These are phyloP conservation scores for Cicer cuneatum DNA, from an alignment of 306 rosid species.

Conservation along the genomic window DNA sequence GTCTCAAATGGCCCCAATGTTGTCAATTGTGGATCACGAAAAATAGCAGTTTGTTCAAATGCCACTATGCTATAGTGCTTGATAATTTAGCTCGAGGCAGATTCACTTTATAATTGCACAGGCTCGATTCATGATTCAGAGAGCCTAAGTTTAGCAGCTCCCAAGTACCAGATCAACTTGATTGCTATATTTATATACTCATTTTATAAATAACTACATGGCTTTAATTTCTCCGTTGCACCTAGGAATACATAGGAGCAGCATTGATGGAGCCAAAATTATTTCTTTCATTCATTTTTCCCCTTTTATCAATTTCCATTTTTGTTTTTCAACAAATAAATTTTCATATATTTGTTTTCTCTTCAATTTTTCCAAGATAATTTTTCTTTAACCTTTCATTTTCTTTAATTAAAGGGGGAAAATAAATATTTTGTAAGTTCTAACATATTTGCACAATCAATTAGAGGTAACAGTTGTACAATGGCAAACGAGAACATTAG, in stretches of 20 bases:
- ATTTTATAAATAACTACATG: neutral
- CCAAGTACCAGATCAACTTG: neutral
- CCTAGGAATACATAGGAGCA: neutral
- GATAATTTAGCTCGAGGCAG: neutral
- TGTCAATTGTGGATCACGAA: no score
- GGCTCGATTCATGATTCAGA: neutral
- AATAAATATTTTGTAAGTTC: neutral
- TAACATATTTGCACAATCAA: neutral
- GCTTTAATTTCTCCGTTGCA: neutral
- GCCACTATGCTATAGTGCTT: neutral
- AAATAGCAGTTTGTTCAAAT: no score
- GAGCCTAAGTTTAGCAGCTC: slow-evolving; percentile 12
- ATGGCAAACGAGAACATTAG: neutral
- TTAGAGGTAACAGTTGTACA: neutral
- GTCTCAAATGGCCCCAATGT: neutral
- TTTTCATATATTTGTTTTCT: neutral
- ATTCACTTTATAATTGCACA: neutral
- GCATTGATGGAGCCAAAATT: neutral
- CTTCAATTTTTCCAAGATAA: no score
- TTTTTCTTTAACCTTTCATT: neutral
- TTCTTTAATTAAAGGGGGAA: neutral
- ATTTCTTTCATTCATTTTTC: neutral
- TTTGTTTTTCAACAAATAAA: neutral
- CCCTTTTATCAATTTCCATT: neutral
- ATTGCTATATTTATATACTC: neutral